These are phyloP conservation scores for Coemansia sp. DNA, from an alignment of 192 early-diverging fungal species.

Conservation along the genomic window DNA sequence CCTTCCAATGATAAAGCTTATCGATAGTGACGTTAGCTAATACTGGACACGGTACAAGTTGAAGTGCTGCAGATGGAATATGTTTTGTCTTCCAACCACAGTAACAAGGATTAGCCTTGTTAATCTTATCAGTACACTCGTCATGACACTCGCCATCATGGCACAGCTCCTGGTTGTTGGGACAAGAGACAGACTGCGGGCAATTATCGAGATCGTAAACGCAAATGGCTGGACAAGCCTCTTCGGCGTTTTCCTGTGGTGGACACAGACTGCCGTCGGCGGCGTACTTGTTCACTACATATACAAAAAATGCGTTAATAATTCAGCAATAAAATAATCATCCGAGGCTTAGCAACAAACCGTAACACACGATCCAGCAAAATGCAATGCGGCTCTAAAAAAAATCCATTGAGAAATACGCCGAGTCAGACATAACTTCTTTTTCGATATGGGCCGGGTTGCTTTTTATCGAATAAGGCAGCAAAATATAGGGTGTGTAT, in stretches of 20 bases:
- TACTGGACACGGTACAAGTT: constrained; percentile 24
- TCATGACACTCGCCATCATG: constrained; percentile 34
- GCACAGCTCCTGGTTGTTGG: constrained; percentile 26
- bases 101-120: constrained; percentile 35
- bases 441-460: neutral
- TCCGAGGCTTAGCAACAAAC: neutral
- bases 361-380: neutral
- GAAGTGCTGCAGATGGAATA: constrained; percentile 15
- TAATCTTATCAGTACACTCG: constrained; percentile 29
- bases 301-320: constrained; percentile 3
- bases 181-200: constrained; percentile 21
- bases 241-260: neutral
- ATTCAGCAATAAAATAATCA: neutral
- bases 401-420: neutral
- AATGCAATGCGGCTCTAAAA: neutral
- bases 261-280: constrained; percentile 24
- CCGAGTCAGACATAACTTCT: neutral
- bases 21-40: constrained; percentile 35
- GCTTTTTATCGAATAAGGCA: neutral
- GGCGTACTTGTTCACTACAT: constrained; percentile 40
- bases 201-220: constrained; percentile 33
- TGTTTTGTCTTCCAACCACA: constrained; percentile 35
- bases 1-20: constrained; percentile 31
- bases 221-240: constrained; percentile 27
- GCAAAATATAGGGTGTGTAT: neutral